Evolutionary conservation across 129 eudicot species (phyloP).

Genomic region (Lactuca sativa): DNA sequence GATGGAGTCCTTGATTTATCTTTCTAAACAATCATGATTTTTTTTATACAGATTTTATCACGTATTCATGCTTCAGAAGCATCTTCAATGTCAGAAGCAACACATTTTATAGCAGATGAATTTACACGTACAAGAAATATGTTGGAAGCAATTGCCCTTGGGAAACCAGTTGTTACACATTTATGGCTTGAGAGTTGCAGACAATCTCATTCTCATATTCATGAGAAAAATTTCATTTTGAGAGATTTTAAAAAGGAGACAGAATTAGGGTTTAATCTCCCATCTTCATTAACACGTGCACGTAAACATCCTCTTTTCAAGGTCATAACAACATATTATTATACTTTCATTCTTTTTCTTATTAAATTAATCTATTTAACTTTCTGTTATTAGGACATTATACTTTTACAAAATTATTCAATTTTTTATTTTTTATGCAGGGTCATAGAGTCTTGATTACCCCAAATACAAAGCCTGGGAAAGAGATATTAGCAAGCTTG

Average conservation of each 20-base stretch:
- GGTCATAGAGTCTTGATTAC: conserved; percentile 77
- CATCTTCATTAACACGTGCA: conserved; percentile 68
- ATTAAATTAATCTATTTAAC: too few species aligned
- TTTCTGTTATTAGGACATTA: too few species aligned
- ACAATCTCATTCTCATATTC: conserved; percentile 69
- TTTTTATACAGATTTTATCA: conserved; percentile 50
- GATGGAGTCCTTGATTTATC: too few species aligned
- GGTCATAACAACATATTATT: conserved; percentile 32
- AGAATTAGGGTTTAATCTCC: conserved; percentile 76
- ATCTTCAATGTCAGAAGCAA: conserved; percentile 74
- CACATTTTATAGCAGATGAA: conserved; percentile 83
- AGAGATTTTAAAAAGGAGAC: conserved; percentile 86
- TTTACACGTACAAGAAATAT: conserved; percentile 91
- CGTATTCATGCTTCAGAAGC: conserved; percentile 71
- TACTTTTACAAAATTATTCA: background rate
- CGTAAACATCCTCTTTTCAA: conserved; percentile 62
- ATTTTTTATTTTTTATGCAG: conserved; percentile 40
- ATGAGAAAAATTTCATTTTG: conserved; percentile 74
- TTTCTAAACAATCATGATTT: background rate
- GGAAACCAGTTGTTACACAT: conserved; percentile 85
- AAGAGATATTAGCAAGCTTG: conserved; percentile 78
- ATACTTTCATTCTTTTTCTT: too few species aligned
- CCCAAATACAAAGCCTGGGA: conserved; percentile 86
- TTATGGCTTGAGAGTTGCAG: conserved; percentile 89
- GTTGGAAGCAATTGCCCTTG: conserved; percentile 93